phyloP scores from a whole-genome alignment of 352 stramenopile genomes.

The Phytopythium mirpurense region DNA sequence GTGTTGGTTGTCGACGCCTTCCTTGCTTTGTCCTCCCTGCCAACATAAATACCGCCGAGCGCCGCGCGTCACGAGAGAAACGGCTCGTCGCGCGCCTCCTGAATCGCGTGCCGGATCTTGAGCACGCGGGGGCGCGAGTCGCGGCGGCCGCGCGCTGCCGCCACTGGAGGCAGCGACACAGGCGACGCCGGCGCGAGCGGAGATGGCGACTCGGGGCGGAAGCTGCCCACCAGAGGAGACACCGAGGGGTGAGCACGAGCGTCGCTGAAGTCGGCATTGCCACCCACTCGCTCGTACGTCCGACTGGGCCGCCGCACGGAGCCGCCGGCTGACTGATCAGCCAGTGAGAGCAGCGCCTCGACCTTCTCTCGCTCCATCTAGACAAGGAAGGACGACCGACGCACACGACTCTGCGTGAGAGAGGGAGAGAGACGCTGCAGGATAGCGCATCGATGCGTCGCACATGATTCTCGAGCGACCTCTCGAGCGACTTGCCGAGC shows the following conservation, averaged over 20 bases:
- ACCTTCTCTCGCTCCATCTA: conserved; percentile 6
- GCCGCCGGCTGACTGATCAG: neutral
- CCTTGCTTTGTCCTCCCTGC: too few relatives aligned
- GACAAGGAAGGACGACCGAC: neutral
- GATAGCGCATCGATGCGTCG: too few relatives aligned
- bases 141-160: conserved; percentile 1
- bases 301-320: conserved; percentile 3
- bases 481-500: conserved; percentile 51
- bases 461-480: conserved; percentile 58
- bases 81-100: conserved; percentile 63
- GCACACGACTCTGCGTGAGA: neutral
- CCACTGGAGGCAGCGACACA: conserved; percentile 5
- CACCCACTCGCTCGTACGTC: conserved; percentile 1
- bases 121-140: conserved; percentile 33
- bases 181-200: neutral
- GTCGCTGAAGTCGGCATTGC: neutral
- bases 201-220: neutral
- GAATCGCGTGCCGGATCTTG: conserved; percentile 65
- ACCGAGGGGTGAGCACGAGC: neutral
- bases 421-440: neutral
- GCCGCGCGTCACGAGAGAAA: conserved; percentile 46
- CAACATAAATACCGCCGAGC: too few relatives aligned
- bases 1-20: neutral
- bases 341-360: conserved; percentile 1
- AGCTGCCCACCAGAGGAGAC: neutral